These are phyloP conservation scores for Simplicillium aogashimaense DNA, from an alignment of 2,329 filamentous ascomycete genomes.

Conservation along the genomic window DNA sequence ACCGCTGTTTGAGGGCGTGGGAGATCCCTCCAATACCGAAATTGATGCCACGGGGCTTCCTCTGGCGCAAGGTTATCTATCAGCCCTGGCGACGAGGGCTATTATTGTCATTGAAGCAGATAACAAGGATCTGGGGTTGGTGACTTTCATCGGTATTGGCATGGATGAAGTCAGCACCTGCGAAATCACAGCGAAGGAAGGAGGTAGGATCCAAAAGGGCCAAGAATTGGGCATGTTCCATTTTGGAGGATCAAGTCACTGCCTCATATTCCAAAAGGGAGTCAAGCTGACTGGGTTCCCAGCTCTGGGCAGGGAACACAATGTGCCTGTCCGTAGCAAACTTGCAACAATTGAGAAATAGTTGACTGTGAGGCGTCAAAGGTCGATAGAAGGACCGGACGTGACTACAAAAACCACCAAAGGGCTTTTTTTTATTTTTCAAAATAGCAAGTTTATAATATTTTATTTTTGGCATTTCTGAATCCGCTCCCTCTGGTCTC, in stretches of 20 bases:
- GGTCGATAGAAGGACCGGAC: too few relatives aligned
- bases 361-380: too few relatives aligned
- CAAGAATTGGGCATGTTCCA: slow-evolving; percentile 72
- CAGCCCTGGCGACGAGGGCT: slow-evolving; percentile 56
- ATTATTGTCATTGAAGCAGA: slow-evolving; percentile 64
- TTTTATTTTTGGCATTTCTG: too few relatives aligned
- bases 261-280: slow-evolving; percentile 52
- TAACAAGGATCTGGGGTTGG: slow-evolving; percentile 54
- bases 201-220: slow-evolving; percentile 57
- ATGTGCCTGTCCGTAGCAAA: slow-evolving; percentile 27
- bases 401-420: too few relatives aligned
- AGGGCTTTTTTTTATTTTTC: too few relatives aligned
- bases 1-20: slow-evolving; percentile 26
- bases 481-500: too few relatives aligned
- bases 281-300: slow-evolving; percentile 36
- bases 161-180: slow-evolving; percentile 72
- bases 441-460: too few relatives aligned
- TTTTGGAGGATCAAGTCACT: slow-evolving; percentile 65
- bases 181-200: slow-evolving; percentile 58
- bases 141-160: slow-evolving; percentile 62
- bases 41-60: slow-evolving; percentile 33
- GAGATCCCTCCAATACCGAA: slow-evolving; percentile 16
- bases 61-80: slow-evolving; percentile 55
- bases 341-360: slow-evolving; percentile 14
- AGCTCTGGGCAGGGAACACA: slow-evolving; percentile 20